Base-by-base conservation (phyloP, 1,284 basidiomycete genomes). In the Rhodotorula sp. region DNA sequence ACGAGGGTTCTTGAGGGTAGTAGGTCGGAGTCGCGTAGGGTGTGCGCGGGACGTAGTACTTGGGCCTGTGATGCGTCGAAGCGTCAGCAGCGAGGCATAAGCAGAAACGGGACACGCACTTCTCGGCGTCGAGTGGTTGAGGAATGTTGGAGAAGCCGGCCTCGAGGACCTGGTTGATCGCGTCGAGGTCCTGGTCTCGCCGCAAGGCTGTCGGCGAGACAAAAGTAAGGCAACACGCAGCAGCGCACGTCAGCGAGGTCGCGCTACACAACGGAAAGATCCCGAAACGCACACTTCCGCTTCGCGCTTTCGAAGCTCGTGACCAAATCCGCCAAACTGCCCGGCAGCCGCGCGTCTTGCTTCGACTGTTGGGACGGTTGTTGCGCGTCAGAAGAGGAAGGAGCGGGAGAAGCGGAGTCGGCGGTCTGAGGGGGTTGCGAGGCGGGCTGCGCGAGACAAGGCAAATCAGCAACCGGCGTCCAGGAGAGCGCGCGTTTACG, bases 41-140 rank as follows among this genome's bases (percentile, higher is more conserved):
- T 80, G 95, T 95, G 76, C 91, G 87, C 24, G 96, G 94, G 40
- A 94, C 89, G 79, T 99, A 99, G 82, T 99, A 97, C 78, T 94
- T 92, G 52, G 94, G 92, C 82, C 93, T 94, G 37, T 56, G 77
- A 7, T 20, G 40, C 30, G 18, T 5, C 2, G 13, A 24, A 44
- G 20, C 5, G 30, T 24, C 22, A 50, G 51, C 65, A 65, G 52
- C 34, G 11, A 11, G n/a, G 0, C 9, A n/a, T 22, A 11, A 10
- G 37, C 11, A 28, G 40, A 40, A 60, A 48, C 28, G 60, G 37
- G 30, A 20, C 31, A 81, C 87, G 78, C 75, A 94, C 93, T 93
- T 94, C 80, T 96, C 94, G 24, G 92, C 93, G 79, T 99, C 96
- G 70, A 90, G 85, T 30, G 95, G 92, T 78, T 94, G 90, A 10